Conservation (phyloP, 2,329 filamentous ascomycete species). For the Penicillium brevicompactum region DNA sequence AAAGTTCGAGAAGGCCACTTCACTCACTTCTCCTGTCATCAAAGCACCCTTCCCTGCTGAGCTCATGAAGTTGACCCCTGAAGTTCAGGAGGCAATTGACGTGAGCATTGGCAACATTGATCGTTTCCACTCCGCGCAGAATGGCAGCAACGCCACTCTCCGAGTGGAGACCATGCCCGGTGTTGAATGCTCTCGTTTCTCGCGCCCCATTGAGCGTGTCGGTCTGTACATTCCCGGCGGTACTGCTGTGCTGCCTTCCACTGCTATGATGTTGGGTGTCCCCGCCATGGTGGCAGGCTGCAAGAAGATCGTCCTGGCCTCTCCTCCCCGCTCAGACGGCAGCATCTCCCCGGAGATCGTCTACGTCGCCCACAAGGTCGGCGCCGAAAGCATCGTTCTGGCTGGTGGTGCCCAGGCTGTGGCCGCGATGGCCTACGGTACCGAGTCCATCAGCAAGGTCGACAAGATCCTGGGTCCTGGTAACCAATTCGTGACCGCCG, state of each 20-base stretch:
- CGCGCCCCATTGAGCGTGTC: constrained; percentile 90
- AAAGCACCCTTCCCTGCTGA: constrained; percentile 83
- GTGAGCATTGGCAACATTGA: constrained; percentile 91
- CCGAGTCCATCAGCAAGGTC: constrained; percentile 90
- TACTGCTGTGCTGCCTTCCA: constrained; percentile 94
- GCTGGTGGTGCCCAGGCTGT: constrained; percentile 95
- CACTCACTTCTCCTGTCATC: constrained; percentile 83
- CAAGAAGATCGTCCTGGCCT: constrained; percentile 90
- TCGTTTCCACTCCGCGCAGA: constrained; percentile 90
- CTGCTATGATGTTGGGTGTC: constrained; percentile 96
- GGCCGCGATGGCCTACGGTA: constrained; percentile 96
- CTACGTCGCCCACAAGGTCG: constrained; percentile 95
- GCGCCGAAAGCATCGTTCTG: constrained; percentile 91
- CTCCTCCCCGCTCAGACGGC: constrained; percentile 85
- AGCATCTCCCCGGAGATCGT: constrained; percentile 95
- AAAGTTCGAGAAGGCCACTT: constrained; percentile 96
- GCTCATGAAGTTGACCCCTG: constrained; percentile 80
- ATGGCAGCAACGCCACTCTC: constrained; percentile 73
- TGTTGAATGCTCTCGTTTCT: constrained; percentile 90
- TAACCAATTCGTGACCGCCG: constrained; percentile 97
- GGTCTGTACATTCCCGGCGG: constrained; percentile 94
- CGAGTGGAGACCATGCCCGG: constrained; percentile 97
- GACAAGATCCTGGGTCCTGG: constrained; percentile 98
- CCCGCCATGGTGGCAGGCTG: constrained; percentile 97
- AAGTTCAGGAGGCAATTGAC: constrained; percentile 92